Conservation (phyloP, 371 early-diverging fungal genomes). For the Lichtheimia ramosa region DNA sequence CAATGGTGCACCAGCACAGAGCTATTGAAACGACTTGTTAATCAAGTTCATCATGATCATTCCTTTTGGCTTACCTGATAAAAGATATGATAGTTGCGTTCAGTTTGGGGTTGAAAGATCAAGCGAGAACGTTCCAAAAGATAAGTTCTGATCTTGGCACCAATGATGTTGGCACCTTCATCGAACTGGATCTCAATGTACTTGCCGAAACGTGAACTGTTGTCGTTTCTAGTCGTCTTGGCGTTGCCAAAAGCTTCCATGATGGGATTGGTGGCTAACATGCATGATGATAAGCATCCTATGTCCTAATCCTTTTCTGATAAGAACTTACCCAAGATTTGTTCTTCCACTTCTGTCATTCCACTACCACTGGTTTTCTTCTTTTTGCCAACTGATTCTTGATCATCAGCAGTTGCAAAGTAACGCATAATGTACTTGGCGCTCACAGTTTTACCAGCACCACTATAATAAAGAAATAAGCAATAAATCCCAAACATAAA, state of each 20-base stretch:
- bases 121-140: slow-evolving; percentile 97
- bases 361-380: slow-evolving; percentile 25
- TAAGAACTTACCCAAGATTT: slow-evolving; percentile 52
- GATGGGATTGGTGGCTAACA: slow-evolving; percentile 93
- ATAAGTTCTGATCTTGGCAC: slow-evolving; percentile 96
- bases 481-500: too few species aligned
- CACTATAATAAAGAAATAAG: slow-evolving; percentile 34
- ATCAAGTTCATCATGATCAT: not conserved
- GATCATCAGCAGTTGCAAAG: slow-evolving; percentile 85
- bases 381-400: slow-evolving; percentile 37
- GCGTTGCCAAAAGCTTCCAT: slow-evolving; percentile 99
- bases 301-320: not conserved
- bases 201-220: slow-evolving; percentile 98
- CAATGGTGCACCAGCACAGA: slow-evolving; percentile 86
- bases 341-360: slow-evolving; percentile 76
- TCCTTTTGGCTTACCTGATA: slow-evolving; percentile 70
- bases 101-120: slow-evolving; percentile 87
- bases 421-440: slow-evolving; percentile 97
- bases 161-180: slow-evolving; percentile 81
- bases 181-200: slow-evolving; percentile 93
- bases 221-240: slow-evolving; percentile 98
- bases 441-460: slow-evolving; percentile 93
- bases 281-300: slow-evolving; percentile 7
- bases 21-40: slow-evolving; percentile 30
- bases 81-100: slow-evolving; percentile 99